phyloP scores from a whole-genome alignment of 805 yeast species.

The Jamesozyma gamospora region DNA sequence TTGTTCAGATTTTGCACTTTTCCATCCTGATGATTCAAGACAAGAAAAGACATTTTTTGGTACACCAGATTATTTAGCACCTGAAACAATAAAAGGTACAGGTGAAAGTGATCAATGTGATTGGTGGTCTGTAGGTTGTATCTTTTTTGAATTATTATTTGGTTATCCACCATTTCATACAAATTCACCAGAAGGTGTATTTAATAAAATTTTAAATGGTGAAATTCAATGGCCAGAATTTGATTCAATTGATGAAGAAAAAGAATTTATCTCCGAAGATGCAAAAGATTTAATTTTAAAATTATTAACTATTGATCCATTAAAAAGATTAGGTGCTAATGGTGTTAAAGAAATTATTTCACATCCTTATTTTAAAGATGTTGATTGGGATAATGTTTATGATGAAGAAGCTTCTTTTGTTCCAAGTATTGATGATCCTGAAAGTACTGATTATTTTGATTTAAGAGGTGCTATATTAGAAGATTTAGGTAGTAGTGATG shows the following conservation, averaged over 20 bases:
- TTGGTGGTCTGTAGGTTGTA: conserved; percentile 98
- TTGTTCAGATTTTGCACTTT: conserved; percentile 47
- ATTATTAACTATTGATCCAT: conserved; percentile 55
- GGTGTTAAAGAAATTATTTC: conserved; percentile 71
- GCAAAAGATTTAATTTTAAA: conserved; percentile 67
- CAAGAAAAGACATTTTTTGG: conserved; percentile 72
- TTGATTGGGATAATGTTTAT: conserved; percentile 68
- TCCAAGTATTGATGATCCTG: conserved; percentile 71
- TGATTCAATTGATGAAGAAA: conserved; percentile 40
- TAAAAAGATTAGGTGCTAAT: conserved; percentile 58
- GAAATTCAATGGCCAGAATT: conserved; percentile 78
- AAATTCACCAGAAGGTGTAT: conserved; percentile 65
- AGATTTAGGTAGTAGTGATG: conserved; percentile 21
- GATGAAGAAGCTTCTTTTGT: conserved; percentile 71
- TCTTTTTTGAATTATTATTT: conserved; percentile 79
- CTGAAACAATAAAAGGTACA: conserved; percentile 82
- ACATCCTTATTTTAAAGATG: conserved; percentile 67
- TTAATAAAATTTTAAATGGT: conserved; percentile 66
- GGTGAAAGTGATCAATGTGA: conserved; percentile 61
- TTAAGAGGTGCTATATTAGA: conserved; percentile 73
- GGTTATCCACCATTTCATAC: conserved; percentile 96
- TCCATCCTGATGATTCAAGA: conserved; percentile 54
- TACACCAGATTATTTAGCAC: conserved; percentile 95
- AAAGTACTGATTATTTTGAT: conserved; percentile 86
- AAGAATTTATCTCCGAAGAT: conserved; percentile 44